phyloP scores from a whole-genome alignment of 805 yeast species.

The Brettanomyces anomalus region DNA sequence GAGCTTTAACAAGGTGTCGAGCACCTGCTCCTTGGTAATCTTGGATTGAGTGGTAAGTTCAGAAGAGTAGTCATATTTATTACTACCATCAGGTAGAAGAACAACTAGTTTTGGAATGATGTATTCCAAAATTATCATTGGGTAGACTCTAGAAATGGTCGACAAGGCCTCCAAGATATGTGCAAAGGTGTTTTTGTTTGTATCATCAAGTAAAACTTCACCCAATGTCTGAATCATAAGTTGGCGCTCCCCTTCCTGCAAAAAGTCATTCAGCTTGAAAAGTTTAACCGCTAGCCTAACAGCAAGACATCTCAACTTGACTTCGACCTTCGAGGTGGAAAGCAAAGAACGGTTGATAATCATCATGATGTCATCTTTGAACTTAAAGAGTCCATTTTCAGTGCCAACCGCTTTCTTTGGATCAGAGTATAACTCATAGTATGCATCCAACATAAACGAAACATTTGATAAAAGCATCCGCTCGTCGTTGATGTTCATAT shows the following conservation, averaged over 20 bases:
- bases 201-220: slow-evolving; percentile 42
- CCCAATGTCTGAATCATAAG: slow-evolving; percentile 57
- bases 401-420: slow-evolving; percentile 5
- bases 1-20: slow-evolving; percentile 28
- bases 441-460: slow-evolving; percentile 47
- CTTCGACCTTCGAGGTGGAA: slow-evolving; percentile 58
- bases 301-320: slow-evolving; percentile 58
- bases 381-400: slow-evolving; percentile 31
- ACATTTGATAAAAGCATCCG: slow-evolving; percentile 51
- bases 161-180: slow-evolving; percentile 50
- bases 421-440: slow-evolving; percentile 33
- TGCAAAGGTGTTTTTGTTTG: slow-evolving; percentile 40
- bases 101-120: slow-evolving; percentile 44
- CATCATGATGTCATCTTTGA: slow-evolving; percentile 61
- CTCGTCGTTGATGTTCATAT: slow-evolving; percentile 45
- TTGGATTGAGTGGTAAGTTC: neutral
- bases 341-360: slow-evolving; percentile 62
- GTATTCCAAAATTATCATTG: slow-evolving; percentile 37
- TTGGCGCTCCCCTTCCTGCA: slow-evolving; percentile 44
- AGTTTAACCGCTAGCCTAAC: slow-evolving; percentile 55
- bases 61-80: neutral
- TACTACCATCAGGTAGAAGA: slow-evolving; percentile 34
- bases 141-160: slow-evolving; percentile 30
- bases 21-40: slow-evolving; percentile 23
- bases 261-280: slow-evolving; percentile 38